Evolutionary conservation across 345 rosid genomes (phyloP).

Genomic region (Hibiscus trionum): DNA sequence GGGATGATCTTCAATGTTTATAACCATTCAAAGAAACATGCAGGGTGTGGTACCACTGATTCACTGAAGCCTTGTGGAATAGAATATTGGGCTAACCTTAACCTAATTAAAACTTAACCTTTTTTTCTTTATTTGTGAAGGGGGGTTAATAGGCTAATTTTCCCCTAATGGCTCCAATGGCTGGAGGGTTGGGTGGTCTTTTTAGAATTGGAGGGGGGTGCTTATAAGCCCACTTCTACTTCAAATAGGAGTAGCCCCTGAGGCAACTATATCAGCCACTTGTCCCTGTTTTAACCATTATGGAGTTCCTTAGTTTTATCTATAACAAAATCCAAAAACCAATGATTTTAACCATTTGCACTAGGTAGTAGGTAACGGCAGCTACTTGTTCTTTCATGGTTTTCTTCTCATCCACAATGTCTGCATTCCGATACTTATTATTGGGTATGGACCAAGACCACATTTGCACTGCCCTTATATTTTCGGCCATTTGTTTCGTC

Average conservation of each 20-base stretch:
- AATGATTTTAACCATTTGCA: background rate
- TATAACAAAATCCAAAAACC: background rate
- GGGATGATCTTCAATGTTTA: background rate
- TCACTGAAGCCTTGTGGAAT: constrained; percentile 48
- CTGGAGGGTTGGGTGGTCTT: too few relatives aligned
- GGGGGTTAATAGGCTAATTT: too few relatives aligned
- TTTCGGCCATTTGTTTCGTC: constrained; percentile 51
- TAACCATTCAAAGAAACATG: background rate
- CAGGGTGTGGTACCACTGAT: constrained; percentile 47
- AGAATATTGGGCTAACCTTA: constrained; percentile 37
- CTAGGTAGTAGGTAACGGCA: constrained; percentile 79
- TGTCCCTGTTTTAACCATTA: too few relatives aligned
- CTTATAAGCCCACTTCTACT: too few relatives aligned
- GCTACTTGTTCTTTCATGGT: constrained; percentile 74
- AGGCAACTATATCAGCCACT: too few relatives aligned
- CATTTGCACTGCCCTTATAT: constrained; percentile 32
- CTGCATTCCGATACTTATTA: constrained; percentile 55
- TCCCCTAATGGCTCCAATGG: too few relatives aligned
- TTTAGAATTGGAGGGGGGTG: too few relatives aligned
- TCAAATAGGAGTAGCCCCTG: too few relatives aligned
- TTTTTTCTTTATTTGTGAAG: too few relatives aligned
- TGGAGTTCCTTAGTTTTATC: background rate
- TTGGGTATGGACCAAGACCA: constrained; percentile 76
- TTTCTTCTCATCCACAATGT: constrained; percentile 62
- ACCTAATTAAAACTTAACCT: too few relatives aligned